Evolutionary conservation across 257 asterid genomes (phyloP).

Genomic region (Solanum medicagineum): DNA sequence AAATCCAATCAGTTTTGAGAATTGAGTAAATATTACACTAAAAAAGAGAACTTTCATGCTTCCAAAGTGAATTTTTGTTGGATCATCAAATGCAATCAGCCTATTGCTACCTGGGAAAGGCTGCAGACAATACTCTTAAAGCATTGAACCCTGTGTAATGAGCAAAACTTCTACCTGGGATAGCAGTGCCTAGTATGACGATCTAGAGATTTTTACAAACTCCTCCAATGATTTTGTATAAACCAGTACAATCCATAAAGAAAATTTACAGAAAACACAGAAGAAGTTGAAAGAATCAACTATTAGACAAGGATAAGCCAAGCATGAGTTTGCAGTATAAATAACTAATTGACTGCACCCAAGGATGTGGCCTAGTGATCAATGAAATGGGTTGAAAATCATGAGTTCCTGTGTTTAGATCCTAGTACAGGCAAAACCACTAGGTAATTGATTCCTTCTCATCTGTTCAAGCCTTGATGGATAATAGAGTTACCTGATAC

Average conservation of each 20-base stretch:
- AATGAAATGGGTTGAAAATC: neutral
- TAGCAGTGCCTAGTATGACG: neutral
- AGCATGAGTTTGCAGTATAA: neutral
- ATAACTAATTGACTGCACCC: neutral
- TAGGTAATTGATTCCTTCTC: neutral
- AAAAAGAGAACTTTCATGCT: neutral
- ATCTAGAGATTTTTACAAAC: neutral
- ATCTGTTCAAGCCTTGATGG: neutral
- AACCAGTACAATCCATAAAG: neutral
- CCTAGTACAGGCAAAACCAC: neutral
- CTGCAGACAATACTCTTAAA: neutral
- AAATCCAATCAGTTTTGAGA: neutral
- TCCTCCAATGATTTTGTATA: neutral
- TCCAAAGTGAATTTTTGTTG: neutral
- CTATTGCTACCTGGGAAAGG: neutral
- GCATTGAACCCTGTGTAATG: neutral
- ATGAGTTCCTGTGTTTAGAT: neutral
- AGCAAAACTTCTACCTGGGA: neutral
- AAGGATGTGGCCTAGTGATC: neutral
- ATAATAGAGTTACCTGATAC: neutral
- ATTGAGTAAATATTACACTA: neutral
- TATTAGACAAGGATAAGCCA: neutral
- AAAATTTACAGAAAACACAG: neutral
- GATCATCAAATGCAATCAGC: neutral
- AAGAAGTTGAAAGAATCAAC: neutral